A percentile compares a stretch with the other conserved stretches of the same genome.
Evolutionary conservation across 164 flowering plant genomes (phyloP).

Genomic region (Magnolia officinalis): DNA sequence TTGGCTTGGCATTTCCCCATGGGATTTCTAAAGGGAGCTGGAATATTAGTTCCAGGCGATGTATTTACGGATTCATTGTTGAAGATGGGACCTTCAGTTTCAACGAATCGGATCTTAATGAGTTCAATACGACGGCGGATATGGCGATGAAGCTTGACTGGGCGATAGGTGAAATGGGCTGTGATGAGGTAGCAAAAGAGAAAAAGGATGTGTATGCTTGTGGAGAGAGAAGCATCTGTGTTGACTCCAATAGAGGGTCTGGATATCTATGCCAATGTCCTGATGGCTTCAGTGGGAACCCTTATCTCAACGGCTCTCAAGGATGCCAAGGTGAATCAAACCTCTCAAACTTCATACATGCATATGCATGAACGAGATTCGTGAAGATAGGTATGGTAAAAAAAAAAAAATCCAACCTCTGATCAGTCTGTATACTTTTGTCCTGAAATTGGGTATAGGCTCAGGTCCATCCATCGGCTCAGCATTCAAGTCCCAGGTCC

Average conservation of each 20-base stretch:
- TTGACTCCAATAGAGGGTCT: slow-evolving; percentile 13
- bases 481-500: no score
- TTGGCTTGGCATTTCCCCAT: background rate
- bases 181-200: slow-evolving; percentile 15
- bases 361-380: background rate
- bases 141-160: slow-evolving; percentile 33
- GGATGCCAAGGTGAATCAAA: slow-evolving; percentile 37
- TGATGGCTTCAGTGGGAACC: slow-evolving; percentile 33
- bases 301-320: slow-evolving; percentile 25
- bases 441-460: no score
- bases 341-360: background rate
- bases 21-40: background rate
- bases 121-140: background rate
- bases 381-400: no score
- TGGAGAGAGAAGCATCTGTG: slow-evolving; percentile 24
- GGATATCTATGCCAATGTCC: slow-evolving; percentile 31
- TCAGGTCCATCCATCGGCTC: no score
- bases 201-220: slow-evolving; percentile 11
- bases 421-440: no score
- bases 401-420: no score
- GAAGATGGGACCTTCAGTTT: slow-evolving; percentile 21
- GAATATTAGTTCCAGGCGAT: slow-evolving; percentile 3
- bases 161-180: slow-evolving; percentile 24
- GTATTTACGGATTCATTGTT: slow-evolving; percentile 27
- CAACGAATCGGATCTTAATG: slow-evolving; percentile 4